These are phyloP conservation scores for Cercospora canescens DNA, from an alignment of 2,329 filamentous ascomycete genomes.

Conservation along the genomic window DNA sequence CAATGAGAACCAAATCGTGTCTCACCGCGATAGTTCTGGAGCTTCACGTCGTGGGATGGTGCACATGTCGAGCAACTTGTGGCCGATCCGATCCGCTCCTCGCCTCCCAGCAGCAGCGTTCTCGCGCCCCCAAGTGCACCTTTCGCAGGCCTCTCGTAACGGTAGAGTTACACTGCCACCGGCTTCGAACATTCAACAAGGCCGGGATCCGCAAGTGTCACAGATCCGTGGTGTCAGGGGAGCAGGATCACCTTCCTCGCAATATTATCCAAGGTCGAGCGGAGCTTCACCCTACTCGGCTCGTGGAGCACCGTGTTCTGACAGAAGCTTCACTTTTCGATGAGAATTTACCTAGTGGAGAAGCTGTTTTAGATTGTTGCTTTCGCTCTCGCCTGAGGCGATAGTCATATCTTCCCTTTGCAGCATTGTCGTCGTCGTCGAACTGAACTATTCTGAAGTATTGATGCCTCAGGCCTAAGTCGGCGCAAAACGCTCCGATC, in stretches of 20 bases:
- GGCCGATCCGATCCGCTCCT: neutral
- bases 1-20: neutral
- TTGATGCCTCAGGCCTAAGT: neutral
- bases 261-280: neutral
- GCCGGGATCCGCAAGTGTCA: slow-evolving; percentile 21
- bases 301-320: neutral
- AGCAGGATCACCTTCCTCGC: slow-evolving; percentile 10
- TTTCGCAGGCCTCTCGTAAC: slow-evolving; percentile 8
- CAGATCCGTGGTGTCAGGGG: slow-evolving; percentile 31
- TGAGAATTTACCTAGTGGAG: neutral
- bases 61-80: neutral
- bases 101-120: neutral
- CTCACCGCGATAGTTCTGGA: neutral
- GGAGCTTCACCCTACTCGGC: neutral
- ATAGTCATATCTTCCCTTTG: neutral
- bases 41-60: neutral
- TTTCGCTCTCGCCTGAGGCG: neutral
- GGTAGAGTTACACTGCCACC: slow-evolving; percentile 24
- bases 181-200: slow-evolving; percentile 1
- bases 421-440: no score
- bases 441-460: no score
- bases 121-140: neutral
- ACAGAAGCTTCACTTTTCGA: neutral
- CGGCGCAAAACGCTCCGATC: neutral
- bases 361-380: neutral